Conservation (phyloP, 371 early-diverging fungal species). For the Neoconidiobolus thromboides region DNA sequence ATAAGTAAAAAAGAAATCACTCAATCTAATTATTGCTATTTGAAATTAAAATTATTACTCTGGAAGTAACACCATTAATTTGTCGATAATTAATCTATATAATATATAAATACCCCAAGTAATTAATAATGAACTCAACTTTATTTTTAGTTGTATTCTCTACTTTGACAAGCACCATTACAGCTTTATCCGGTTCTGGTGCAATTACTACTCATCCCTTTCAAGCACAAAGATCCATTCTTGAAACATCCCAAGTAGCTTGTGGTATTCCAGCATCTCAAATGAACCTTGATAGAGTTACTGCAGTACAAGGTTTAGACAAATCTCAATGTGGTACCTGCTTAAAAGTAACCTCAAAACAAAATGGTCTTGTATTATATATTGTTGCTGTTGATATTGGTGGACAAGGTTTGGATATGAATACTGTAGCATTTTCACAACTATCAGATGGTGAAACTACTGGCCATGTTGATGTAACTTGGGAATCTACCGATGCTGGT, state of each 20-base stretch:
- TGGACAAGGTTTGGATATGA: constrained; percentile 24
- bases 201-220: too few relatives aligned
- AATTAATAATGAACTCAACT: too few relatives aligned
- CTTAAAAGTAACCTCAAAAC: constrained; percentile 20
- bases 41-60: too few relatives aligned
- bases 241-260: constrained; percentile 10
- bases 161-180: too few relatives aligned
- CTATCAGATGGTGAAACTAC: constrained; percentile 11
- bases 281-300: constrained; percentile 25
- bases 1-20: too few relatives aligned
- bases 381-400: constrained; percentile 32
- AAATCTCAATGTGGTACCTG: constrained; percentile 23
- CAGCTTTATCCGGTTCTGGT: too few relatives aligned
- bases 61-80: too few relatives aligned
- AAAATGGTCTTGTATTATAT: constrained; percentile 15
- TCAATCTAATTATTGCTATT: too few relatives aligned
- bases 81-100: too few relatives aligned
- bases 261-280: constrained; percentile 27
- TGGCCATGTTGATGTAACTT: constrained; percentile 13
- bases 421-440: constrained; percentile 13
- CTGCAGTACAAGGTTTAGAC: constrained; percentile 24
- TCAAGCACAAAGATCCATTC: too few relatives aligned
- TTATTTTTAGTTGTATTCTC: too few relatives aligned
- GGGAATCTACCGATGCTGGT: constrained; percentile 11
- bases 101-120: too few relatives aligned